Evolutionary conservation across 108 stramenopile species (phyloP), one percentile per base, ranked within the genome.

Genomic region (Bacterosira constricta): DNA sequence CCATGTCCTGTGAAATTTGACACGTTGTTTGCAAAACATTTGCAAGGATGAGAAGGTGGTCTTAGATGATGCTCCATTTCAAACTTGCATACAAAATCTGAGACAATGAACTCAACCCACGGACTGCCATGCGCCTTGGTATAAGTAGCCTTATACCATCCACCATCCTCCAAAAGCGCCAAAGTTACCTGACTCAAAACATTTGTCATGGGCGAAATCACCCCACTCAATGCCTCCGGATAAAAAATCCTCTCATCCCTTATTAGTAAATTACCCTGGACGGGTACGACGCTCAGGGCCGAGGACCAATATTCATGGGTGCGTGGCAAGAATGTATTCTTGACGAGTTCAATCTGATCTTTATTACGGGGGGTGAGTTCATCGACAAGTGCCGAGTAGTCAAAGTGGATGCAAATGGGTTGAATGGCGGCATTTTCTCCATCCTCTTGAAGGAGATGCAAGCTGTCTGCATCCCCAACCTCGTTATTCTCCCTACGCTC

Each of bases 221-320:
- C 88, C 36, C 85, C 88, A 9, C 75, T 64, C 37, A 94, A 61
- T 25, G 82, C 61, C 59, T 91, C 89, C 1, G 86, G 83, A 59
- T 94, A 91, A 57, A 76, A 91, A 56, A 85, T 70, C 37, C 88
- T 75, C 63, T 94, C 93, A 55, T 92, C 91, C 88, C 88, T 79
- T 47, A 94, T 81, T 38, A 74, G 60, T 18, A 94, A 57, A 27
- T 81, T 78, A 21, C 87, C 89, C 57, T 61, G 50, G 31, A 94
- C 88, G 0, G 93, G 93, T 15, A 94, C 88, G 10, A 92, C 90
- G 31, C 74, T 64, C 31, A 94, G 41, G 10, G 90, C 86, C 21
- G 52, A 32, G 15, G 79, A 68, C 93, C 93, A 94, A 77, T 88
- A 94, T 31, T 86, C 75, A 3, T 54, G 55, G 49, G 87, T 90